Percentiles rank a stretch among this genome's conserved stretches.
Evolutionary conservation across 257 asterid genomes (phyloP).

Genomic region (Nicotiana noctiflora): DNA sequence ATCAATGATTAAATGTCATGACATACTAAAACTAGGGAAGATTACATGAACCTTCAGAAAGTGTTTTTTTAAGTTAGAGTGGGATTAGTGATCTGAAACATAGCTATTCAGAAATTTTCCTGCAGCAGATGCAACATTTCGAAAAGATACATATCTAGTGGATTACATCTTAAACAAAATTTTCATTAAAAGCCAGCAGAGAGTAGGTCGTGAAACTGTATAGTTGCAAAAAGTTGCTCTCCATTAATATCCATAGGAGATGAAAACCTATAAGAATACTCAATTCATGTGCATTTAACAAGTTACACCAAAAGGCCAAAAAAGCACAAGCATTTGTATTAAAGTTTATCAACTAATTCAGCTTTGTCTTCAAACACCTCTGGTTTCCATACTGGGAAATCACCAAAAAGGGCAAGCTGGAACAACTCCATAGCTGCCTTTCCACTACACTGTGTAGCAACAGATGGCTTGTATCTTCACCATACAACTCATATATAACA

Average conservation of each 20-base stretch:
- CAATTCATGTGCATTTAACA: neutral
- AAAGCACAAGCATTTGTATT: neutral
- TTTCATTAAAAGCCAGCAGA: neutral
- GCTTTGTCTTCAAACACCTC: neutral
- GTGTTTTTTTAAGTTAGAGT: neutral
- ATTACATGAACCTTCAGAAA: neutral
- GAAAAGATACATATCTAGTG: neutral
- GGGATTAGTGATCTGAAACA: neutral
- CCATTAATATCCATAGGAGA: neutral
- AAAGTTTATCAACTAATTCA: neutral
- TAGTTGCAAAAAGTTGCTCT: neutral
- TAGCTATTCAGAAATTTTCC: neutral
- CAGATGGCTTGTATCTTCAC: neutral
- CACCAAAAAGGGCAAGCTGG: conserved; percentile 6
- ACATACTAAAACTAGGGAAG: neutral
- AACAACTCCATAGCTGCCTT: neutral
- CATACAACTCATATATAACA: neutral
- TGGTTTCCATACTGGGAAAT: neutral
- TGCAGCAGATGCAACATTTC: neutral
- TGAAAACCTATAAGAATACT: neutral
- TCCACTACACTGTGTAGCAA: neutral
- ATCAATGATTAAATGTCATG: neutral
- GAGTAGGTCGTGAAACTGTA: neutral
- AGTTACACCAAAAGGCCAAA: neutral
- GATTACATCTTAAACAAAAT: neutral